Conservation (phyloP, 805 yeast genomes). For the Candida khao-thaluensis region DNA sequence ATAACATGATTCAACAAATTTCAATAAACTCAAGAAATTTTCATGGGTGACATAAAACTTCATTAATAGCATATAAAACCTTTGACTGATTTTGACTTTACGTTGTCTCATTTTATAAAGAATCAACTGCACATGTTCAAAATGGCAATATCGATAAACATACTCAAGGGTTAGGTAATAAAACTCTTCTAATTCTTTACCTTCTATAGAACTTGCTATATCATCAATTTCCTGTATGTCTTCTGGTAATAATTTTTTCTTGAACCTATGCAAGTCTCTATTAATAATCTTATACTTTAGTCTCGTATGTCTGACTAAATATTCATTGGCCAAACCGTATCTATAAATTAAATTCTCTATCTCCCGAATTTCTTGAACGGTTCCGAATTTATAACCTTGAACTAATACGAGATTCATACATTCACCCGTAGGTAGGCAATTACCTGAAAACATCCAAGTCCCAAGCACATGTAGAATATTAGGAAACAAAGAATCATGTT, state of each 20-base stretch:
- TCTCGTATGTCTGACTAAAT: conserved; percentile 23
- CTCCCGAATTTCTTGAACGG: conserved; percentile 22
- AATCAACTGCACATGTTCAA: conserved; percentile 27
- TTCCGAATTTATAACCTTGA: conserved; percentile 31
- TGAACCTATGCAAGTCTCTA: conserved; percentile 24
- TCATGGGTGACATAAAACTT: conserved; percentile 25
- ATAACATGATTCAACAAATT: conserved; percentile 19
- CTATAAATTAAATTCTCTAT: conserved; percentile 22
- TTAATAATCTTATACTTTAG: conserved; percentile 25
- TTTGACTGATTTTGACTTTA: conserved; percentile 19
- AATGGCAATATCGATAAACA: conserved; percentile 26
- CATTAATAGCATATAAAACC: conserved; percentile 24
- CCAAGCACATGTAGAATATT: conserved; percentile 22
- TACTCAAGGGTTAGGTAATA: conserved; percentile 30
- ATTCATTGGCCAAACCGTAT: conserved; percentile 21
- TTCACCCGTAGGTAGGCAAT: conserved; percentile 24
- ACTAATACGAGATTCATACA: conserved; percentile 26
- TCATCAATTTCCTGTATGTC: conserved; percentile 23
- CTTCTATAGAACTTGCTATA: conserved; percentile 6
- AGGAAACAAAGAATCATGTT: conserved; percentile 32
- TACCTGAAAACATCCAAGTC: conserved; percentile 27
- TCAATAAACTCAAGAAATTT: conserved; percentile 29
- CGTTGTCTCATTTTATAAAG: conserved; percentile 26
- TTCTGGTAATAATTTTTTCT: conserved; percentile 25
- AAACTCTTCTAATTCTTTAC: conserved; percentile 18